Evolutionary conservation across 2,329 filamentous ascomycete genomes (phyloP).

Genomic region (Epichloe coenophiala): DNA sequence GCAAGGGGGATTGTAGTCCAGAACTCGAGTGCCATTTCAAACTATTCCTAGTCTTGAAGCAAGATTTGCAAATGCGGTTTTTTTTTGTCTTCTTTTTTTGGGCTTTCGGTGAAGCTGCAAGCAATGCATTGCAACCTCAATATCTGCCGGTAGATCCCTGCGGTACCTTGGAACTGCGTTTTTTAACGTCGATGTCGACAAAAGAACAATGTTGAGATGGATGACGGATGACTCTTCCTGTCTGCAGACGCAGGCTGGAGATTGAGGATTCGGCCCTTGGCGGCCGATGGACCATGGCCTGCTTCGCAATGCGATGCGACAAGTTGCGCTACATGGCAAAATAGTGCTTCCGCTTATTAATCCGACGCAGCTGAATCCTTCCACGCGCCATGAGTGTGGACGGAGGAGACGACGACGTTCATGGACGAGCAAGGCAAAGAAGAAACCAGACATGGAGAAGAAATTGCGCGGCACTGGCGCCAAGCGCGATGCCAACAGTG

Average conservation of each 20-base stretch:
- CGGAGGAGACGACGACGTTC: background rate
- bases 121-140: no score
- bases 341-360: no score
- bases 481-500: background rate
- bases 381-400: background rate
- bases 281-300: constrained; percentile 1
- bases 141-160: no score
- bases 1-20: background rate
- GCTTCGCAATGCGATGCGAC: background rate
- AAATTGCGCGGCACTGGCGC: background rate
- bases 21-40: background rate
- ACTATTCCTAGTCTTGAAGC: background rate
- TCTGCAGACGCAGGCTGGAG: background rate
- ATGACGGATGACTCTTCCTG: background rate
- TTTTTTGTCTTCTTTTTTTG: background rate
- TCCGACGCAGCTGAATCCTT: background rate
- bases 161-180: no score
- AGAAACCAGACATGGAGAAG: no score
- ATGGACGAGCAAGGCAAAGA: background rate
- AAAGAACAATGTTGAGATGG: background rate
- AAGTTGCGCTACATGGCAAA: no score
- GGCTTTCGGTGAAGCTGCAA: no score
- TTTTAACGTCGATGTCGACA: background rate
- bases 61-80: background rate
- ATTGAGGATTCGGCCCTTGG: background rate